Percentiles rank a stretch among this genome's conserved stretches.
Conservation (phyloP, 495 filamentous ascomycete genomes). For the Daldinia loculata region DNA sequence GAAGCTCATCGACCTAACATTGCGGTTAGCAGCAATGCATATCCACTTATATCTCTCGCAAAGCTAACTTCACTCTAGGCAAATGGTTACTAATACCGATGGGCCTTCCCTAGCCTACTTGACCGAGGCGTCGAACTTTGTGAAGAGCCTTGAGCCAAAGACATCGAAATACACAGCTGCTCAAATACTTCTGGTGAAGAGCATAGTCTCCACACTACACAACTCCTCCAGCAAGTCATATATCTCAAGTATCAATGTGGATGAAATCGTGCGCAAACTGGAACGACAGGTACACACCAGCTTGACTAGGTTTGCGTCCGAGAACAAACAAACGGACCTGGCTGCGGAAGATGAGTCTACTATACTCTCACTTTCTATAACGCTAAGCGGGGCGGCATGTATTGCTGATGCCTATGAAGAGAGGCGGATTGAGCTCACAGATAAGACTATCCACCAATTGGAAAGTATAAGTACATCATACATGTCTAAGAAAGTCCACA, state of each 20-base stretch:
- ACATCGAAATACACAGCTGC: not conserved
- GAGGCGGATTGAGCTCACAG: conserved; percentile 24
- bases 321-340: conserved; percentile 8
- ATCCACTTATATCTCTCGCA: not conserved
- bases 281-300: conserved; percentile 20
- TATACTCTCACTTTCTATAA: conserved; percentile 19
- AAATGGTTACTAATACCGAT: conserved; percentile 37
- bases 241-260: conserved; percentile 16
- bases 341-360: conserved; percentile 10
- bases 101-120: conserved; percentile 36
- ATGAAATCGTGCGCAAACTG: conserved; percentile 30
- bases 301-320: conserved; percentile 29
- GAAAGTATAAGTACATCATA: conserved; percentile 42
- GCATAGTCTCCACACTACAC: conserved; percentile 30
- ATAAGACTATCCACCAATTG: conserved; percentile 35
- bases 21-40: conserved; percentile 28
- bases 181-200: conserved; percentile 40
- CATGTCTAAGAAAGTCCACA: conserved; percentile 37
- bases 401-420: conserved; percentile 9
- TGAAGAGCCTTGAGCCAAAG: conserved; percentile 21
- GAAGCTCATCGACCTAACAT: conserved; percentile 38
- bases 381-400: conserved; percentile 34
- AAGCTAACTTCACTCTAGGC: conserved; percentile 35
- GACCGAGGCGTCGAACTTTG: conserved; percentile 30
- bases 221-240: conserved; percentile 14